Base-by-base conservation (phyloP, 1,139 yeast species). In the Saccharomyces pastorianus region DNA sequence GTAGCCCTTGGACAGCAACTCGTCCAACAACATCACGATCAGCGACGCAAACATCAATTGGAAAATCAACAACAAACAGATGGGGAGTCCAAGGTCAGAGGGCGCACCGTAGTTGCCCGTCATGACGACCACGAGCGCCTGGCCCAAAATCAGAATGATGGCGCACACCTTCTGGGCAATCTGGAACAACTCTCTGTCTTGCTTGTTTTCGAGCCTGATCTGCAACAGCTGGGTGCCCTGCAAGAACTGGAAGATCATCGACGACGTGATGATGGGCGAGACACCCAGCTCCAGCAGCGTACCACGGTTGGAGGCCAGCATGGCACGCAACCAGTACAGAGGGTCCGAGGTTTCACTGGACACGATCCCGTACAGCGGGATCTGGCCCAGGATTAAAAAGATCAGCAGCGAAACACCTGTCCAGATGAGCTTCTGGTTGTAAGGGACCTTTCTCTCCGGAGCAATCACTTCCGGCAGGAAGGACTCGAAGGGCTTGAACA, bases 91-190 rank as follows among this genome's bases (percentile, higher is more conserved):
- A 60, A 93, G 80, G 56, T 85, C 86, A 47, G 82, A 75, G 58
- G 98, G 96, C 56, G 88, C 87, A 53, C 99, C 99, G 72, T 93
- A 93, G 89, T 93, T 90, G 59, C 99, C 99, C 51, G 97, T 90
- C 66, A 90, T 77, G 14, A 93, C 99, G 67, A 91, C 95, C 58
- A 91, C 98, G 51, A 96, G 88, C 56, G 99, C 98, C 75, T 93
- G 99, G 58, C 99, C 99, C 58, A 91, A 76, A 23, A 96, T 87
- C 67, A 93, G 79, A 64, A 93, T 76, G 61, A 93, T 84, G 47
- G 98, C 97, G 70, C 95, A 84, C 61, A 93, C 81, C 74, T 95
- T 93, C 74, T 93, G 99, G 50, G 96, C 96, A 53, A 90, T 84
- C 73, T 90, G 96, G 73, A 85, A 87, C 63, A 86, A 78, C 67